phyloP scores from a whole-genome alignment of 129 eudicot genomes.

The Sambucus nigra region DNA sequence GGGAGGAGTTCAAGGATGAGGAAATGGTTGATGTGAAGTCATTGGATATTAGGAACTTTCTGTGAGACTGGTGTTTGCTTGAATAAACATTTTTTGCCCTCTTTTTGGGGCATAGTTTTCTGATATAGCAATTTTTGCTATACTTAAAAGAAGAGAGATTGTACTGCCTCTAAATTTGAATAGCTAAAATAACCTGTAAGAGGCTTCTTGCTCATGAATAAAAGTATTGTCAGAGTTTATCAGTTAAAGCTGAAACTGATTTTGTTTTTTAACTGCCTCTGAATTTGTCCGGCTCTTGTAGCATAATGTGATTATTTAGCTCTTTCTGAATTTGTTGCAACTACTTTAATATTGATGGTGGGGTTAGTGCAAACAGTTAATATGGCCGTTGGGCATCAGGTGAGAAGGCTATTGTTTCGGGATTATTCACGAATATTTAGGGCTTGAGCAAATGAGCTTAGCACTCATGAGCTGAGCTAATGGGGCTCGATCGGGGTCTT shows the following conservation, averaged over 20 bases:
- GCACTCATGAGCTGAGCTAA: too few relatives aligned
- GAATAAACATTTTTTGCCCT: not conserved
- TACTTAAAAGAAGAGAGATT: not conserved
- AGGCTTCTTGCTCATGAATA: not conserved
- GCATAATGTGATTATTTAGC: too few relatives aligned
- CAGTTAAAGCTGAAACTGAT: not conserved
- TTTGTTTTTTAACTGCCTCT: too few relatives aligned
- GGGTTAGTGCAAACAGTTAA: too few relatives aligned
- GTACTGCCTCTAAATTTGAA: slow-evolving; percentile 2
- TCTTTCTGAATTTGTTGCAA: not conserved
- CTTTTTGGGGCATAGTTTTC: not conserved
- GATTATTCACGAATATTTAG: too few relatives aligned
- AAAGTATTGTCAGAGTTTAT: slow-evolving; percentile 1
- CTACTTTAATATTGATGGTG: too few relatives aligned
- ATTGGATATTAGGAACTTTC: slow-evolving; percentile 53
- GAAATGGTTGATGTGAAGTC: slow-evolving; percentile 49
- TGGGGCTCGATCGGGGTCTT: too few relatives aligned
- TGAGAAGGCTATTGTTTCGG: too few relatives aligned
- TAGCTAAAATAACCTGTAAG: not conserved
- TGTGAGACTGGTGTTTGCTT: slow-evolving; percentile 15
- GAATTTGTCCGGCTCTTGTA: too few relatives aligned
- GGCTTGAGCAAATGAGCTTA: too few relatives aligned
- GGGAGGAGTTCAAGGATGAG: slow-evolving; percentile 71
- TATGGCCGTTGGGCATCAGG: too few relatives aligned
- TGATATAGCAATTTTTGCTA: slow-evolving; percentile 3